Base-by-base conservation (phyloP, 352 stramenopile species). In the Phytophthora sojae region DNA sequence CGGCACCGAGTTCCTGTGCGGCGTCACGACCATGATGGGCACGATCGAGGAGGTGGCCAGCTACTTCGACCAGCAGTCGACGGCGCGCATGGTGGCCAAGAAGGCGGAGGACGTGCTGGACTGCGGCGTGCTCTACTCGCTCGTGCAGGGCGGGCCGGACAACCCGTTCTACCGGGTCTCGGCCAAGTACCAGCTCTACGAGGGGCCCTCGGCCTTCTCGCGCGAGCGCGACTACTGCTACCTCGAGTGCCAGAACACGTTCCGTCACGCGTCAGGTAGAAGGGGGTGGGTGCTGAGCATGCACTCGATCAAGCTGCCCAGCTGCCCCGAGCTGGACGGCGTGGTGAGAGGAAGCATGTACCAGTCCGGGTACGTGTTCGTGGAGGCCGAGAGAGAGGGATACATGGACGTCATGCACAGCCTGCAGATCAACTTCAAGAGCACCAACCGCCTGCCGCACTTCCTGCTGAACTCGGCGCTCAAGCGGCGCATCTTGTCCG, bases 391-490 rank as follows among this genome's bases (percentile, higher is more conserved):
- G 55, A 83, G 82, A 4, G 73, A 85, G 4, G 88, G 88, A 21
- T 92, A 88, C 71, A 86, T 95, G 79, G 86, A 95, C 69, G 86
- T 95, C n/a, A 91, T 93, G 82, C 86, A 95, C 67, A 90, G 79
- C 62, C 67, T 95, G 14, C 88, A 94, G 74, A 89, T 95, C 68
- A 95, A 95, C 66, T 95, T 95, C 64, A 92, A 93, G 58, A 89
- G 83, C 64, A 86, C 81, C 11, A 88, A 72, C 51, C 77, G 82
- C 11, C 50, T 94, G 44, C 86, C 86, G 35, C 73, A 85, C 39
- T 91, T 92, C 50, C 61, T 94, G 61, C 72, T 92, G 8, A 90
- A 92, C 56, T 74, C 76, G 8, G 80, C 83, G 21, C 73, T 94
- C 14, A 90, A 91, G 64, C 74, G 79, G 1, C 82, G 86, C 7